Conservation (phyloP, 352 stramenopile species). For the Pilasporangium apinafurcum region DNA sequence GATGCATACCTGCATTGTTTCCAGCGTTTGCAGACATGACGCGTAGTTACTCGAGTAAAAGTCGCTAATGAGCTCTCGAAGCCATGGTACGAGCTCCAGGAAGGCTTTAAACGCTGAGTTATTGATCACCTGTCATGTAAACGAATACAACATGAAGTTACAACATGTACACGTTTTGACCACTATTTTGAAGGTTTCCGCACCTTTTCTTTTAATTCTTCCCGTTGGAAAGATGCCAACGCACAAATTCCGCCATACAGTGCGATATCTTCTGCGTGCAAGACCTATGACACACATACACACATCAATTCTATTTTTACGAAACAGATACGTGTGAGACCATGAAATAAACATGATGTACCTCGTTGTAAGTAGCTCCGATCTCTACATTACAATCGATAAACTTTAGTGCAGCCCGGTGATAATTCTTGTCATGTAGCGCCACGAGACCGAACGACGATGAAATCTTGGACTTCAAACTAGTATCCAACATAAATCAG, state of each 20-base stretch:
- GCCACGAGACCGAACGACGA: constrained; percentile 73
- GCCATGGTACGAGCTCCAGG: constrained; percentile 77
- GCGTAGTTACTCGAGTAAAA: constrained; percentile 88
- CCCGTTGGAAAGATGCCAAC: constrained; percentile 76
- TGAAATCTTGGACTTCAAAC: constrained; percentile 78
- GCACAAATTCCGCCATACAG: constrained; percentile 83
- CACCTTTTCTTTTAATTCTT: constrained; percentile 76
- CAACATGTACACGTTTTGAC: neutral
- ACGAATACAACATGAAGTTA: neutral
- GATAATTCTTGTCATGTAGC: constrained; percentile 77
- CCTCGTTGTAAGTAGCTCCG: constrained; percentile 73
- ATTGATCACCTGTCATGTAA: constrained; percentile 68
- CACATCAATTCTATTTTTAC: neutral
- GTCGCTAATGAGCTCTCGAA: constrained; percentile 84
- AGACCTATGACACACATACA: constrained; percentile 12
- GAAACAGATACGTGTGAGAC: neutral
- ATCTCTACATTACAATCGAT: constrained; percentile 79
- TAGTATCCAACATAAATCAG: constrained; percentile 9
- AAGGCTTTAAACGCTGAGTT: constrained; percentile 86
- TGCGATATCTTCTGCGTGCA: constrained; percentile 84
- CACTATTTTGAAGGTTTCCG: neutral
- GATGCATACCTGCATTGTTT: constrained; percentile 54
- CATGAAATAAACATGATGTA: constrained; percentile 7
- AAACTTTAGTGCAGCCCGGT: constrained; percentile 71
- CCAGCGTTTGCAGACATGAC: constrained; percentile 66